Conservation (phyloP, 495 filamentous ascomycete genomes). For the Lepidopterella palustris region DNA sequence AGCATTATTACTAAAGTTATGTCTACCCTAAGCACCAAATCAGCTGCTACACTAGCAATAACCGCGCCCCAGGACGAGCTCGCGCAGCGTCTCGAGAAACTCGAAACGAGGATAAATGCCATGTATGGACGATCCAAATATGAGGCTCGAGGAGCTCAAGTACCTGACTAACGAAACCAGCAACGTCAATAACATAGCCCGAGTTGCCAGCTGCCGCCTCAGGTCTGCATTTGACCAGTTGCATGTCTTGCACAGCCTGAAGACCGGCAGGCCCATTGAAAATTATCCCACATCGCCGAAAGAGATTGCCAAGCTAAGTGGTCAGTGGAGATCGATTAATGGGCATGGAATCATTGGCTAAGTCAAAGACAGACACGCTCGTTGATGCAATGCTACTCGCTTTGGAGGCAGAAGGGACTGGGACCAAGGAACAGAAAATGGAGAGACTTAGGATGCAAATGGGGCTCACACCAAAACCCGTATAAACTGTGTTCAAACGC, state of each 20-base stretch:
- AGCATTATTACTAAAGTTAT: neutral
- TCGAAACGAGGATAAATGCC: conserved; percentile 17
- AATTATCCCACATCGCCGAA: conserved; percentile 22
- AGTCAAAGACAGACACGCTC: neutral
- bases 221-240: conserved; percentile 21
- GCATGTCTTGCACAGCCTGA: conserved; percentile 15
- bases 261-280: conserved; percentile 26
- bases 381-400: conserved; percentile 20
- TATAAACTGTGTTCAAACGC: conserved; percentile 14
- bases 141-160: neutral
- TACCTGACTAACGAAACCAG: neutral
- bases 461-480: conserved; percentile 23
- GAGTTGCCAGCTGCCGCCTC: conserved; percentile 26
- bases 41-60: neutral
- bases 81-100: conserved; percentile 19
- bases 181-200: conserved; percentile 29
- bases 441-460: conserved; percentile 24
- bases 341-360: neutral
- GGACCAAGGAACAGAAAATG: conserved; percentile 17
- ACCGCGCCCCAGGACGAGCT: conserved; percentile 1
- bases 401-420: conserved; percentile 20
- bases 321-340: conserved; percentile 10
- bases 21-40: neutral
- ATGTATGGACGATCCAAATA: conserved; percentile 7
- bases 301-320: conserved; percentile 20